These are phyloP conservation scores for Blastobotrys terrestris DNA, from an alignment of 805 yeast genomes.

Conservation along the genomic window DNA sequence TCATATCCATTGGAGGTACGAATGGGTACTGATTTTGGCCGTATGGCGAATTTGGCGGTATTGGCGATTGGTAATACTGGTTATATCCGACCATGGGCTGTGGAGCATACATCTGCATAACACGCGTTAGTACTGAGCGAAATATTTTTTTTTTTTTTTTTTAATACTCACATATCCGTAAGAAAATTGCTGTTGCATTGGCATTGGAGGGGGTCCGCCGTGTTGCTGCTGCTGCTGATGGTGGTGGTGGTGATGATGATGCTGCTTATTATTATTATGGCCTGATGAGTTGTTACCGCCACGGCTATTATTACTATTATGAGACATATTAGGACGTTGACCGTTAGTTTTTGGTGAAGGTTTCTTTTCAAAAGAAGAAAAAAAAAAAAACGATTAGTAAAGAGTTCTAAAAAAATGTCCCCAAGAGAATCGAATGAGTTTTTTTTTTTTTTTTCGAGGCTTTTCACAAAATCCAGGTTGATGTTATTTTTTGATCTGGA, in stretches of 20 bases:
- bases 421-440: neutral
- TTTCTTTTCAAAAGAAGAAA: neutral
- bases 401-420: neutral
- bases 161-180: neutral
- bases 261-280: constrained; percentile 1
- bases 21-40: constrained; percentile 1
- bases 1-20: neutral
- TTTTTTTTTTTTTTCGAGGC: neutral
- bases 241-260: neutral
- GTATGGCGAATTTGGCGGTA: constrained; percentile 4
- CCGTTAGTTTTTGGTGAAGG: neutral
- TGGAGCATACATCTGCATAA: neutral
- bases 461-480: too few species aligned
- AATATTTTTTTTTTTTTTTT: neutral
- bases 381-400: neutral
- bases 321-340: neutral
- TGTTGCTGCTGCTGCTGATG: constrained; percentile 1
- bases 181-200: constrained; percentile 4
- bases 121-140: neutral
- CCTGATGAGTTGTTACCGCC: neutral
- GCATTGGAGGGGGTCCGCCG: constrained; percentile 1
- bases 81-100: neutral
- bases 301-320: neutral
- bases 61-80: neutral
- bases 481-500: too few species aligned